phyloP scores from a whole-genome alignment of 2,329 filamentous ascomycete species.

The Apiospora arundinis region DNA sequence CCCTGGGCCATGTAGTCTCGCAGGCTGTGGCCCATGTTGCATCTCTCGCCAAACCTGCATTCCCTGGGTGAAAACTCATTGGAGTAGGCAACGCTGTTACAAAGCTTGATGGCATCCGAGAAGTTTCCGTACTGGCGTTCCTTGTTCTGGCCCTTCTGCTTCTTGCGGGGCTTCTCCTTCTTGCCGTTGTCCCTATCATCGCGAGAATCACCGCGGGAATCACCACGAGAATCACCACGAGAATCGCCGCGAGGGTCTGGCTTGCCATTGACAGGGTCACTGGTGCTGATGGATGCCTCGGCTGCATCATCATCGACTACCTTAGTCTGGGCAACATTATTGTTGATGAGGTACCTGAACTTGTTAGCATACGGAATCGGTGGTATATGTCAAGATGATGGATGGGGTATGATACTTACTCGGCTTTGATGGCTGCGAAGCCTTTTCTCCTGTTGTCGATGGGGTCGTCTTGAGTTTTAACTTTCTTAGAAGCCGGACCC shows the following conservation, averaged over 20 bases:
- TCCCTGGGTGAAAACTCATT: slow-evolving; percentile 82
- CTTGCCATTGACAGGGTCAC: slow-evolving; percentile 62
- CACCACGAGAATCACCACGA: slow-evolving; percentile 39
- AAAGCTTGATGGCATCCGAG: slow-evolving; percentile 78
- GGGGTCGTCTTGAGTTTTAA: slow-evolving; percentile 55
- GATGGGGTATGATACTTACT: slow-evolving; percentile 39
- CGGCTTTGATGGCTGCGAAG: slow-evolving; percentile 44
- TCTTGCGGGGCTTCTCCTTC: slow-evolving; percentile 61
- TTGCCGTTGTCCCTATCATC: slow-evolving; percentile 46
- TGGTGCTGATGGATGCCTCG: slow-evolving; percentile 59
- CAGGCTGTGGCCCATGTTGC: slow-evolving; percentile 83
- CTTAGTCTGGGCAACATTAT: slow-evolving; percentile 35
- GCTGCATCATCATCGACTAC: slow-evolving; percentile 65
- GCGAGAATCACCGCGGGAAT: slow-evolving; percentile 36
- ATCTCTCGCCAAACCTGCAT: slow-evolving; percentile 81
- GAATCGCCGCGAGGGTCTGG: slow-evolving; percentile 36
- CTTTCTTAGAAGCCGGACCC: slow-evolving; percentile 62
- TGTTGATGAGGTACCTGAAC: slow-evolving; percentile 42
- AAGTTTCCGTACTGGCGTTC: slow-evolving; percentile 82
- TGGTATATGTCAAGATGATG: neutral
- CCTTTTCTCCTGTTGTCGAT: slow-evolving; percentile 36
- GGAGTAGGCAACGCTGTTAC: slow-evolving; percentile 72
- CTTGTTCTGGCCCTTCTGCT: slow-evolving; percentile 79
- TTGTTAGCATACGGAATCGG: neutral
- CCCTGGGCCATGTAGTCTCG: slow-evolving; percentile 84